phyloP scores from a whole-genome alignment of 176 grass and related monocot genomes.

The Musa troglodytarum region DNA sequence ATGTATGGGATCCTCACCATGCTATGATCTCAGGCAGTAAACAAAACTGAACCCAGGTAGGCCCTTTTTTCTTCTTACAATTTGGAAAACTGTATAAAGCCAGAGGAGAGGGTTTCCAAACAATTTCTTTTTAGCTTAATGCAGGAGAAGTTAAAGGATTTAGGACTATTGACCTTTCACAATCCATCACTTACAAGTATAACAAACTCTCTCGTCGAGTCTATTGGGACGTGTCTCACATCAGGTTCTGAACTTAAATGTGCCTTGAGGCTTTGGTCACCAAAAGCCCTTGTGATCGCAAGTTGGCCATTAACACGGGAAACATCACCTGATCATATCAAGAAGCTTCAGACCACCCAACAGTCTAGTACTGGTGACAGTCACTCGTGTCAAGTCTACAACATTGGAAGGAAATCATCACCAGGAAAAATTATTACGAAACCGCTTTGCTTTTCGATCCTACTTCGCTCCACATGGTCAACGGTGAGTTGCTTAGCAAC shows the following conservation, averaged over 20 bases:
- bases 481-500: slow-evolving; percentile 86
- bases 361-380: background rate
- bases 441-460: slow-evolving; percentile 90
- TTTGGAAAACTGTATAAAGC: too few relatives aligned
- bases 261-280: slow-evolving; percentile 90
- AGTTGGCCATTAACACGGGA: slow-evolving; percentile 96
- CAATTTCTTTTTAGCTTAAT: background rate
- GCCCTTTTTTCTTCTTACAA: too few relatives aligned
- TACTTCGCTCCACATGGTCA: slow-evolving; percentile 65
- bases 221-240: slow-evolving; percentile 66
- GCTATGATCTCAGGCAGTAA: too few relatives aligned
- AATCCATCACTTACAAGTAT: slow-evolving; percentile 97
- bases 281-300: slow-evolving; percentile 95
- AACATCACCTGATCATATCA: slow-evolving; percentile 61
- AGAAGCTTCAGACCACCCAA: background rate
- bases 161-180: slow-evolving; percentile 69
- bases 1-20: too few relatives aligned
- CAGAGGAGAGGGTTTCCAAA: background rate
- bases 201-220: slow-evolving; percentile 70
- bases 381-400: slow-evolving; percentile 5
- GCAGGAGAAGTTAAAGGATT: background rate
- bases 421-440: slow-evolving; percentile 97
- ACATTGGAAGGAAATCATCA: slow-evolving; percentile 26
- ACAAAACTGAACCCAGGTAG: too few relatives aligned
- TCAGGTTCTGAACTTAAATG: slow-evolving; percentile 97